These are phyloP conservation scores for Nicotiana tabacum DNA, from an alignment of 257 asterid genomes.

Conservation along the genomic window DNA sequence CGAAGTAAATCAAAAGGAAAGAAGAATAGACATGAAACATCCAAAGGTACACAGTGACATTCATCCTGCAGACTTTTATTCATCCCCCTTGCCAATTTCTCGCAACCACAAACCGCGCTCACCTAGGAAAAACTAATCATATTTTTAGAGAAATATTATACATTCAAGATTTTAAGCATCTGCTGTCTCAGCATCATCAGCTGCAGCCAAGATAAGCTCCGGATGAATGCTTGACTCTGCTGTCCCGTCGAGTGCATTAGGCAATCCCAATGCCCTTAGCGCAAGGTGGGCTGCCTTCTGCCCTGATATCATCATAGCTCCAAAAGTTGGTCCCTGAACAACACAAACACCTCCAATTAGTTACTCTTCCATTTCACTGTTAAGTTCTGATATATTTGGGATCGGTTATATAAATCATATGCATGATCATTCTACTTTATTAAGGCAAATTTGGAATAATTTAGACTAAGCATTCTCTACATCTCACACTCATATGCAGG, in stretches of 20 bases:
- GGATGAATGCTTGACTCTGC: slow-evolving; percentile 14
- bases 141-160: not conserved
- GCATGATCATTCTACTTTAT: not conserved
- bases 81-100: not conserved
- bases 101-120: not conserved
- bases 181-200: slow-evolving; percentile 22
- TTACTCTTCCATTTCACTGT: not conserved
- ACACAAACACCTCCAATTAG: not conserved
- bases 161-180: slow-evolving; percentile 26
- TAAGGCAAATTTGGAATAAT: not conserved
- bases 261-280: slow-evolving; percentile 20
- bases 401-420: not conserved
- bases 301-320: slow-evolving; percentile 50
- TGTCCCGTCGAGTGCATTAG: slow-evolving; percentile 31
- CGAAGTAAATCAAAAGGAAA: not conserved
- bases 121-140: slow-evolving; percentile 1
- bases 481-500: not conserved
- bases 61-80: slow-evolving; percentile 1
- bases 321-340: slow-evolving; percentile 37
- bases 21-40: not conserved
- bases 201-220: slow-evolving; percentile 27
- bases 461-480: not conserved
- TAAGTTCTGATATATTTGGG: too few relatives aligned
- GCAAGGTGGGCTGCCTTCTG: slow-evolving; percentile 47
- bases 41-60: not conserved